Evolutionary conservation across 345 rosid species (phyloP).

Genomic region (Lumnitzera racemosa): DNA sequence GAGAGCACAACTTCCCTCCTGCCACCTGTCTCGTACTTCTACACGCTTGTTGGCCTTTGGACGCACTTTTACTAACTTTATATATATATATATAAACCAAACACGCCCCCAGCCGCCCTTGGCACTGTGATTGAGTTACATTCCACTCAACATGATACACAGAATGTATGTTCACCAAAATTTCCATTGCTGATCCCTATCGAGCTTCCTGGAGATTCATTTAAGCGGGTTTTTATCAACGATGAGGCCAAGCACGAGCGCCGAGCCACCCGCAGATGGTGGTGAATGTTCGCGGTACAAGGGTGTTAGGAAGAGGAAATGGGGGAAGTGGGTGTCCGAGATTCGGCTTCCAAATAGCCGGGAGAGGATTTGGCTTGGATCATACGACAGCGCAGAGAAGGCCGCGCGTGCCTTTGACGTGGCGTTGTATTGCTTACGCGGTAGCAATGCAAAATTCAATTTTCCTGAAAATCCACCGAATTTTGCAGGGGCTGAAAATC

Average conservation of each 20-base stretch:
- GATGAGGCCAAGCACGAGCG: neutral
- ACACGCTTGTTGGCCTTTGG: no score
- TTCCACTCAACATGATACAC: no score
- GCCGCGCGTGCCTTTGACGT: conserved; percentile 98
- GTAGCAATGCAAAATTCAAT: conserved; percentile 51
- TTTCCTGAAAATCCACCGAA: conserved; percentile 64
- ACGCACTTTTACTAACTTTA: no score
- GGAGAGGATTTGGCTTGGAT: conserved; percentile 87
- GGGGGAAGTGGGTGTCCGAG: conserved; percentile 98
- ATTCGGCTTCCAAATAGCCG: conserved; percentile 88
- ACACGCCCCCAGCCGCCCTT: no score
- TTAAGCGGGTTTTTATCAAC: neutral
- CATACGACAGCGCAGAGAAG: conserved; percentile 60
- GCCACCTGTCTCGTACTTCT: no score
- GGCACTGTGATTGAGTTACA: no score
- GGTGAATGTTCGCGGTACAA: conserved; percentile 37
- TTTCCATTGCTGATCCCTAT: no score
- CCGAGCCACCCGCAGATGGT: neutral
- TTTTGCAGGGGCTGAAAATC: conserved; percentile 41
- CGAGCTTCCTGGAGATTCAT: no score
- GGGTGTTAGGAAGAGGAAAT: conserved; percentile 81
- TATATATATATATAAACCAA: no score
- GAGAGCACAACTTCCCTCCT: no score
- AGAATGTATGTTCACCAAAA: no score
- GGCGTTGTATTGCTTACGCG: conserved; percentile 65